phyloP scores from a whole-genome alignment of 768 basidiomycete species.

The Lentinula raphanica region DNA sequence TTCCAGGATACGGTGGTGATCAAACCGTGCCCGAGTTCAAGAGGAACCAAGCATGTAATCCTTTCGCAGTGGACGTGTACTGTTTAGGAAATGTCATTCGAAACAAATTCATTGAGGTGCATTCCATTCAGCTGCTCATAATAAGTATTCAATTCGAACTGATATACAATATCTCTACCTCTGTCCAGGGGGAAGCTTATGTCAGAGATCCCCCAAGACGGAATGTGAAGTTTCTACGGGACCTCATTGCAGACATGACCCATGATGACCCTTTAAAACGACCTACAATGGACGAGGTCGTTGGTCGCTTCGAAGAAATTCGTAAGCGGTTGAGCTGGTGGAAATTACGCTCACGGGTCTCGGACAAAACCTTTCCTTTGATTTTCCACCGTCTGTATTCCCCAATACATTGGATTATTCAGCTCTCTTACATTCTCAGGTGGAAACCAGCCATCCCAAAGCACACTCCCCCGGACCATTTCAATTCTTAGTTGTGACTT shows the following conservation, averaged over 20 bases:
- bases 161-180: not conserved
- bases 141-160: not conserved
- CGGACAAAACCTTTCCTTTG: not conserved
- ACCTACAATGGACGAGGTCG: constrained; percentile 27
- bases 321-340: constrained; percentile 13
- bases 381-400: not conserved
- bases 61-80: constrained; percentile 41
- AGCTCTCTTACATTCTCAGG: not conserved
- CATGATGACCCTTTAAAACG: constrained; percentile 39
- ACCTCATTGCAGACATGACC: too few relatives aligned
- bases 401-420: not conserved
- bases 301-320: constrained; percentile 19
- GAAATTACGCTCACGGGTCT: constrained; percentile 26
- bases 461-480: too few relatives aligned
- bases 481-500: too few relatives aligned
- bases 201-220: not conserved
- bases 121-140: too few relatives aligned
- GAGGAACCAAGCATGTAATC: constrained; percentile 21
- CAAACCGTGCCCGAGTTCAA: constrained; percentile 34
- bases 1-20: too few relatives aligned
- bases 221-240: constrained; percentile 24
- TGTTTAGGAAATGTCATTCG: constrained; percentile 36
- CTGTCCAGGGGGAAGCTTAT: not conserved
- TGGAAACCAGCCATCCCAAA: too few relatives aligned
- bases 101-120: constrained; percentile 3